Base-by-base conservation (phyloP, 805 yeast genomes). In the Yamadazyma nakazawae region DNA sequence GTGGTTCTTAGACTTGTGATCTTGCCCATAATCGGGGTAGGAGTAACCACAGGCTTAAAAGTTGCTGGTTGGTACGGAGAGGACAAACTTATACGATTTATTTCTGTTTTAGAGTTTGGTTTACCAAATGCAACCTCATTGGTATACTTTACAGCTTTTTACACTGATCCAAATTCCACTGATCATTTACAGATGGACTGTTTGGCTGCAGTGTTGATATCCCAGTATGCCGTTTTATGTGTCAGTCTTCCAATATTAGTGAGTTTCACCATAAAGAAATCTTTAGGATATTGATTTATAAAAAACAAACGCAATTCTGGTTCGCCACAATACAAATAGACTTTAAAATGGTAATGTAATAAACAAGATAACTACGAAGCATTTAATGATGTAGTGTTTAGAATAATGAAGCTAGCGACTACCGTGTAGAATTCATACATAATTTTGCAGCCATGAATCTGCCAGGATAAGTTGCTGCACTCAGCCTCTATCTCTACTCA, bases 61-160 rank as follows among this genome's bases (percentile, higher is more conserved):
- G 62, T 66, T 12, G 76, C 81, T 24, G 84, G 86, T 1, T 82
- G 94, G 85, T 75, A 84, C 46, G 72, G 66, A 12, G 81, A 72
- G 8, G 83, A 85, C 54, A 61, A 66, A 6, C 76, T 89, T 51
- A 75, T 88, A 10, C 76, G 84, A 37, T 85, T 92, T 57, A 84
- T 91, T 5, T 74, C 85, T 58, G 84, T 85, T 28, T 71, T 91
- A 26, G 81, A 84, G 11, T 86, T 82, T 62, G 84, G 92, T 0
- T 77, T 88, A 48, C 98, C 98, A 0, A 84, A 88, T 43, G 95
- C 97, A 0, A 92, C 97, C 0, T 76, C 94, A 0, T 84, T 89
- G 58, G 84, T 92, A 13, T 92, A 90, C 64, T 76, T 91, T 54
- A 91, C 98, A 2, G 92, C 96, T 2, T 82, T 88, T 59, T 88